Conservation (phyloP, 352 stramenopile species). For the Globisporangium abappressorium region DNA sequence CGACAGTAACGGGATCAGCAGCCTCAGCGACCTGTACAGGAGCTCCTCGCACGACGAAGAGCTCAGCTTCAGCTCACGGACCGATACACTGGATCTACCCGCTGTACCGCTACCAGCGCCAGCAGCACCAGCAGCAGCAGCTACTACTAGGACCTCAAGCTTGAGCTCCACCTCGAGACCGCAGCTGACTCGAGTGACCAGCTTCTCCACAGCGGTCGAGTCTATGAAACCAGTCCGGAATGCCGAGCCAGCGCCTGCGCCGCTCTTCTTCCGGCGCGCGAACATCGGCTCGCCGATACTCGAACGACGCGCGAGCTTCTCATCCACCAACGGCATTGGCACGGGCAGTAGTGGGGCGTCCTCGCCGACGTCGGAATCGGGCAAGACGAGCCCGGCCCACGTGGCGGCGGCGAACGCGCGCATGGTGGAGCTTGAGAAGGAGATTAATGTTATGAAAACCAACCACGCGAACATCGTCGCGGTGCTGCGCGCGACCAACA, state of each 20-base stretch:
- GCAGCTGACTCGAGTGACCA: conserved; percentile 7
- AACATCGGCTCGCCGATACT: conserved; percentile 33
- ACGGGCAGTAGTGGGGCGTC: neutral
- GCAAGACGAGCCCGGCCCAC: conserved; percentile 6
- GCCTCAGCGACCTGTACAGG: conserved; percentile 12
- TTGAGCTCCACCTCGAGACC: neutral
- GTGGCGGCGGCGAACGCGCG: conserved; percentile 19
- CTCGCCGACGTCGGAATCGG: neutral
- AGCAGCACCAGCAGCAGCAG: neutral
- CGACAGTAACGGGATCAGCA: conserved; percentile 8
- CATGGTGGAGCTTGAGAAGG: conserved; percentile 54
- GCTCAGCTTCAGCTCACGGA: neutral
- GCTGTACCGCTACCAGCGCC: neutral
- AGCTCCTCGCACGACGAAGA: conserved; percentile 2
- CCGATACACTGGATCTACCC: neutral
- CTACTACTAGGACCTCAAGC: neutral
- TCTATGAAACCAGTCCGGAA: conserved; percentile 24
- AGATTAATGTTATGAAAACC: conserved; percentile 56
- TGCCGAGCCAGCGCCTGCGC: conserved; percentile 13
- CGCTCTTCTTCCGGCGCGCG: conserved; percentile 39
- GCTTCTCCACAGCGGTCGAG: conserved; percentile 24
- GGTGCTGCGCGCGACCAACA: conserved; percentile 64
- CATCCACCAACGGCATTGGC: neutral
- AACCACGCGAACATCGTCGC: conserved; percentile 74
- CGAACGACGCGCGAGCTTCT: conserved; percentile 32